Conservation (phyloP, 2,329 filamentous ascomycete genomes). For the Xylariales sp. region DNA sequence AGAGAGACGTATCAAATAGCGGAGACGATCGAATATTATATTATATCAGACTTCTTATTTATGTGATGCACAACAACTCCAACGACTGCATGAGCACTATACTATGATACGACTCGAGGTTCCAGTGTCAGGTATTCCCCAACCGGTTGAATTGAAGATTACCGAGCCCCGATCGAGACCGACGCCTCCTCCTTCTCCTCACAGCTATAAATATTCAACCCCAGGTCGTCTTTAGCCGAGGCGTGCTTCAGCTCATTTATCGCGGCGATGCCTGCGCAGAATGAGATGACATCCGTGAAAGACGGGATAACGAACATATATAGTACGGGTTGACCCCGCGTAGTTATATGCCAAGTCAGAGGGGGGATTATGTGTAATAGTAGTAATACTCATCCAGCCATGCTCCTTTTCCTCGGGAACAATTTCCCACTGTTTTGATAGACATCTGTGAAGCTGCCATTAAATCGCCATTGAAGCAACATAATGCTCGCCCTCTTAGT, state of each 20-base stretch:
- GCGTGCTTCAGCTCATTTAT: constrained; percentile 19
- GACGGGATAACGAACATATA: neutral
- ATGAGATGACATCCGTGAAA: neutral
- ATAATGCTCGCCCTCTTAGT: constrained; percentile 33
- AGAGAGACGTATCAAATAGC: neutral
- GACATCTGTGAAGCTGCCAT: neutral
- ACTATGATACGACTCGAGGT: neutral
- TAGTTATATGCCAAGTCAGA: neutral
- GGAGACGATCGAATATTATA: neutral
- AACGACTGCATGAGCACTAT: neutral
- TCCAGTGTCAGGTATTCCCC: neutral
- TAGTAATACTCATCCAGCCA: neutral
- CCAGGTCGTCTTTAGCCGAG: constrained; percentile 30
- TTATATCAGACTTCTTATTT: neutral
- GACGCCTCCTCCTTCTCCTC: constrained; percentile 11
- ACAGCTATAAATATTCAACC: constrained; percentile 3
- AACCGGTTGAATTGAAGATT: constrained; percentile 25
- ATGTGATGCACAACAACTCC: neutral
- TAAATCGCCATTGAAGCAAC: neutral
- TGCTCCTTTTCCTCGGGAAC: neutral
- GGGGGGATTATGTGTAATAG: neutral
- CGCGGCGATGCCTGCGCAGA: neutral
- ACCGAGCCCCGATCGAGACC: neutral
- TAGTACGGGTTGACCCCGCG: neutral
- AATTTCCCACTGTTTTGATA: neutral